Percentiles rank a stretch among this genome's conserved stretches.
These are phyloP conservation scores for Byssochlamys sp. DNA, from an alignment of 2,329 filamentous ascomycete genomes.

Conservation along the genomic window DNA sequence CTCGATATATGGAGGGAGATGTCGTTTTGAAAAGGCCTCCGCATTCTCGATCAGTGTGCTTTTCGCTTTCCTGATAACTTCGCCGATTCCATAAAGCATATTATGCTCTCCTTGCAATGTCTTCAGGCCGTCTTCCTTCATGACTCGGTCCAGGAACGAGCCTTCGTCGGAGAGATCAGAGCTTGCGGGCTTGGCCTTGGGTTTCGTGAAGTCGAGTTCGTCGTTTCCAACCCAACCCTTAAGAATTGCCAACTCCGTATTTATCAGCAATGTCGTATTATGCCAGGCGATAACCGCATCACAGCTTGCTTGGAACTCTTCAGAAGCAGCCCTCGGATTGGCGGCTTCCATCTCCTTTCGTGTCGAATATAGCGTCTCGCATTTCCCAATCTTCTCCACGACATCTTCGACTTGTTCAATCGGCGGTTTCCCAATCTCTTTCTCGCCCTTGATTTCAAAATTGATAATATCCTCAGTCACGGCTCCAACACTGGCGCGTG, in stretches of 20 bases:
- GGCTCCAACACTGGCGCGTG: conserved; percentile 61
- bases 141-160: conserved; percentile 83
- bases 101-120: conserved; percentile 75
- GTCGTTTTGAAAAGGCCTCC: conserved; percentile 71
- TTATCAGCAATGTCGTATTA: conserved; percentile 93
- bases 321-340: conserved; percentile 67
- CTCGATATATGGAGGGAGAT: conserved; percentile 91
- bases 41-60: conserved; percentile 80
- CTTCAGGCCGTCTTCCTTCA: conserved; percentile 91
- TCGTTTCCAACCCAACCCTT: conserved; percentile 96
- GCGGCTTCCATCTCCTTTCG: conserved; percentile 62
- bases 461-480: conserved; percentile 78
- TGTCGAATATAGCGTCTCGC: conserved; percentile 76
- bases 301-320: conserved; percentile 69
- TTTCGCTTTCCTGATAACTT: conserved; percentile 88
- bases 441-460: conserved; percentile 89
- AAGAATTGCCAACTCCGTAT: conserved; percentile 80
- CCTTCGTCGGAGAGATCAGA: conserved; percentile 77
- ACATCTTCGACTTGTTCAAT: conserved; percentile 82
- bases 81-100: conserved; percentile 73
- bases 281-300: conserved; percentile 90
- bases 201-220: conserved; percentile 79
- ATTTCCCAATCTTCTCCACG: conserved; percentile 80
- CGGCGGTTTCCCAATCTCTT: conserved; percentile 78
- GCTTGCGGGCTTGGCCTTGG: conserved; percentile 58